Conservation (phyloP, 805 yeast genomes). For the Pichia nakasei region DNA sequence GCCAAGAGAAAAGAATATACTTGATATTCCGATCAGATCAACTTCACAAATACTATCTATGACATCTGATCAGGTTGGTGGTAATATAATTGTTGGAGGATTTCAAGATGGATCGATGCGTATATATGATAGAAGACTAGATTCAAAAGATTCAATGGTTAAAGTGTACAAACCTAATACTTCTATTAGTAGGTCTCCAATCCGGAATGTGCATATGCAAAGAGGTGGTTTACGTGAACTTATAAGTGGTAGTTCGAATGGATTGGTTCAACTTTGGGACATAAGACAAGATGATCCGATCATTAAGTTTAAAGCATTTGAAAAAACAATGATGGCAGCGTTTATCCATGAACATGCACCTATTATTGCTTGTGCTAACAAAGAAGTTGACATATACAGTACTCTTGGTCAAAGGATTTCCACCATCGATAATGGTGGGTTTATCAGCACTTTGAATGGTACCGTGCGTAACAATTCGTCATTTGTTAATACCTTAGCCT, state of each 20-base stretch:
- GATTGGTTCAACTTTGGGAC: slow-evolving; percentile 85
- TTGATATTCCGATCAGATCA: slow-evolving; percentile 86
- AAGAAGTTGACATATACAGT: slow-evolving; percentile 71
- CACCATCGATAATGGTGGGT: slow-evolving; percentile 33
- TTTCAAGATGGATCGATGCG: slow-evolving; percentile 85
- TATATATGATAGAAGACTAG: slow-evolving; percentile 84
- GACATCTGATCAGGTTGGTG: slow-evolving; percentile 94
- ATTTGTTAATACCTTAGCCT: slow-evolving; percentile 56
- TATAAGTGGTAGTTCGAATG: slow-evolving; percentile 75
- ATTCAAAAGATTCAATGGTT: slow-evolving; percentile 78
- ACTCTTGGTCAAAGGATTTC: slow-evolving; percentile 71
- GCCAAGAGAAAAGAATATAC: slow-evolving; percentile 77
- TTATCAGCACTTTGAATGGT: slow-evolving; percentile 36
- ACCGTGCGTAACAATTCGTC: slow-evolving; percentile 33
- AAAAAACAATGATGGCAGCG: slow-evolving; percentile 51
- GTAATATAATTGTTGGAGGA: slow-evolving; percentile 83
- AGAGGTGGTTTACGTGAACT: slow-evolving; percentile 92
- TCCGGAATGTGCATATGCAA: slow-evolving; percentile 85
- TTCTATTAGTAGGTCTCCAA: slow-evolving; percentile 20
- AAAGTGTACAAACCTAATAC: slow-evolving; percentile 62
- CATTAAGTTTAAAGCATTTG: slow-evolving; percentile 46
- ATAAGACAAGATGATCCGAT: slow-evolving; percentile 70
- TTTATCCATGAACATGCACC: slow-evolving; percentile 97
- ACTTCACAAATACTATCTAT: slow-evolving; percentile 80
- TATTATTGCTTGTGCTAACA: slow-evolving; percentile 79